phyloP scores from a whole-genome alignment of 1,139 yeast species.

The Citeromyces siamensis region DNA sequence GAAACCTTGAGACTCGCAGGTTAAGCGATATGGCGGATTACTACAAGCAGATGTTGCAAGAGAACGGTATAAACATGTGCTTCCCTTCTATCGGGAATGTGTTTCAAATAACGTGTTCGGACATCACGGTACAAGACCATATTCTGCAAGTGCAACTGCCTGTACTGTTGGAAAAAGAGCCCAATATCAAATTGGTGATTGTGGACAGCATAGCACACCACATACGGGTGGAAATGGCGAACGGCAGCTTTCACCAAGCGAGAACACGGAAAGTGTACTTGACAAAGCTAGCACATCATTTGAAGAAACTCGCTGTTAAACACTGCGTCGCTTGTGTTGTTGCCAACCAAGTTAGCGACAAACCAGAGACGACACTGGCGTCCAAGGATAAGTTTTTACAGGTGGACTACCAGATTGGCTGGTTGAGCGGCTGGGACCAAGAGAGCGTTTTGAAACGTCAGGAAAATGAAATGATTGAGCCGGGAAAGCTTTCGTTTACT shows the following conservation, averaged over 20 bases:
- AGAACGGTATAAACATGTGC: constrained; percentile 17
- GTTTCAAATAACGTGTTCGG: constrained; percentile 51
- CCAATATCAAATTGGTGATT: constrained; percentile 38
- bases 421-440: constrained; percentile 67
- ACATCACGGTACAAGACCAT: constrained; percentile 65
- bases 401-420: constrained; percentile 59
- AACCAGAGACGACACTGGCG: constrained; percentile 20
- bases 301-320: constrained; percentile 36
- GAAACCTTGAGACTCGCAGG: constrained; percentile 54
- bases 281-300: constrained; percentile 29
- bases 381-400: constrained; percentile 24
- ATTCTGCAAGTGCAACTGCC: constrained; percentile 66
- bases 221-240: constrained; percentile 49
- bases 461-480: constrained; percentile 3
- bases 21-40: constrained; percentile 22
- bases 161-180: constrained; percentile 27
- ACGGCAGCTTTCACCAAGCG: constrained; percentile 21
- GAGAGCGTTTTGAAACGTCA: constrained; percentile 21
- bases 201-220: constrained; percentile 87
- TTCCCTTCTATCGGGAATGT: constrained; percentile 34
- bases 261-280: constrained; percentile 30
- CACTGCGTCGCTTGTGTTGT: constrained; percentile 51
- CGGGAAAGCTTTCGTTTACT: constrained; percentile 8
- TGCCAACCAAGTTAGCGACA: constrained; percentile 74
- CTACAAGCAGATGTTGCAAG: constrained; percentile 19